These are phyloP conservation scores for Jamesozyma jinghongensis DNA, from an alignment of 805 yeast genomes.

Conservation along the genomic window DNA sequence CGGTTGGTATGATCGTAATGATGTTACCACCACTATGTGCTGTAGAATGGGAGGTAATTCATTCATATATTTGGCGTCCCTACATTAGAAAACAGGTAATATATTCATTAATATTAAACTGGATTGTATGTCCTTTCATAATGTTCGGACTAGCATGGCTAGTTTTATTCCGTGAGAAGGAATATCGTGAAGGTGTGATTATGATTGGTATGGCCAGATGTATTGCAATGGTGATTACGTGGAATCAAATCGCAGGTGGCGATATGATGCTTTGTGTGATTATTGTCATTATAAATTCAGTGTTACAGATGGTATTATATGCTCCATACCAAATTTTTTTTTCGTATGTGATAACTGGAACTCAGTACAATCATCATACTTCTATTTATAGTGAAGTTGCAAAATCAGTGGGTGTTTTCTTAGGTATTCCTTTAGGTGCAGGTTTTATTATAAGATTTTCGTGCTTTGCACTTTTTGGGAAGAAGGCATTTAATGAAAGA, in stretches of 20 bases:
- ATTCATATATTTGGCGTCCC: conserved; percentile 17
- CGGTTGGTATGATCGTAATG: conserved; percentile 45
- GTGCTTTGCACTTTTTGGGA: conserved; percentile 24
- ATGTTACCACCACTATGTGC: conserved; percentile 50
- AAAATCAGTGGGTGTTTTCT: conserved; percentile 41
- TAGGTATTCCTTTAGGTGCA: conserved; percentile 44
- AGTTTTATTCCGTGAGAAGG: conserved; percentile 38
- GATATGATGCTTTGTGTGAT: conserved; percentile 43
- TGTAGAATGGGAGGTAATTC: conserved; percentile 42
- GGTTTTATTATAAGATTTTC: conserved; percentile 37
- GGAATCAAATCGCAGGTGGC: conserved; percentile 50
- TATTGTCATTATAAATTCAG: conserved; percentile 42
- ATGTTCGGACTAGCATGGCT: conserved; percentile 52
- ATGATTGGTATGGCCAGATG: conserved; percentile 54
- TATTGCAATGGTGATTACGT: conserved; percentile 53
- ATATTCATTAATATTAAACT: conserved; percentile 40
- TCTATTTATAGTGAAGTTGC: conserved; percentile 36
- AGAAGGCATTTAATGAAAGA: conserved; percentile 26
- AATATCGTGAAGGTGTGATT: conserved; percentile 45
- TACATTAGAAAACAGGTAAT: conserved; percentile 26
- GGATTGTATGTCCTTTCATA: conserved; percentile 48
- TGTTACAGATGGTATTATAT: conserved; percentile 42
- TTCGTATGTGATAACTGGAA: conserved; percentile 35
- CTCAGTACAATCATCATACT: conserved; percentile 3
- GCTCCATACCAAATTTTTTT: conserved; percentile 45